These are phyloP conservation scores for Coniferiporia weirii DNA, from an alignment of 1,284 basidiomycete genomes.

Conservation along the genomic window DNA sequence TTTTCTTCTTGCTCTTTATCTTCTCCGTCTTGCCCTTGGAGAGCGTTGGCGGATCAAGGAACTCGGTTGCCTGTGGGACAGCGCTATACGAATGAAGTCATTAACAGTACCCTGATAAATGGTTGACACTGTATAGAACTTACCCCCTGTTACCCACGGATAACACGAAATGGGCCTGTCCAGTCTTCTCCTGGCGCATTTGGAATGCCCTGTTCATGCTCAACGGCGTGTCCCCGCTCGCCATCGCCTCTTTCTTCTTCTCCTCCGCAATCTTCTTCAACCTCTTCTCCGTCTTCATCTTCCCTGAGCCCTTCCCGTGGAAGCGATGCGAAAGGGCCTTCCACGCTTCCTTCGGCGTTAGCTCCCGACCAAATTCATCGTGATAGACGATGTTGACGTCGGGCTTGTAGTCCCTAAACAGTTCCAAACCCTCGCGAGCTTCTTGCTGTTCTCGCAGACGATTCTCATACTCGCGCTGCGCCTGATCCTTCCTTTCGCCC, in stretches of 20 bases:
- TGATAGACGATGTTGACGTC: slow-evolving; percentile 96
- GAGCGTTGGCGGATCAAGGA: slow-evolving; percentile 71
- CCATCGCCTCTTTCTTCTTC: slow-evolving; percentile 87
- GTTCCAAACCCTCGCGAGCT: slow-evolving; percentile 75
- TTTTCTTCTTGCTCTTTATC: slow-evolving; percentile 71
- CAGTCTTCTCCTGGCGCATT: slow-evolving; percentile 84
- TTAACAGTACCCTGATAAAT: not conserved
- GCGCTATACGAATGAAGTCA: slow-evolving; percentile 43
- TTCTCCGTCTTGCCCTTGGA: slow-evolving; percentile 73
- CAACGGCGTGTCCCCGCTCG: slow-evolving; percentile 85
- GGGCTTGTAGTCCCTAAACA: slow-evolving; percentile 93
- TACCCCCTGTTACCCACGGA: slow-evolving; percentile 91
- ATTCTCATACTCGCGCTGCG: slow-evolving; percentile 93
- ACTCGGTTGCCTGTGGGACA: slow-evolving; percentile 73
- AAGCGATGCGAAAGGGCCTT: slow-evolving; percentile 93
- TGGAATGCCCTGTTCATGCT: slow-evolving; percentile 92
- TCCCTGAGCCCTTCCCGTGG: slow-evolving; percentile 91
- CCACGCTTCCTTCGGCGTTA: slow-evolving; percentile 96
- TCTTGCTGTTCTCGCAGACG: slow-evolving; percentile 88
- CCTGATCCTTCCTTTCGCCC: slow-evolving; percentile 87
- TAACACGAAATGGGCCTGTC: slow-evolving; percentile 90
- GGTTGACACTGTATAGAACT: slow-evolving; percentile 28
- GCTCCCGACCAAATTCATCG: slow-evolving; percentile 88
- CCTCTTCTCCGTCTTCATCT: slow-evolving; percentile 92
- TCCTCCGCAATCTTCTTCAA: slow-evolving; percentile 93